These are phyloP conservation scores for Candida labiduridarum DNA, from an alignment of 1,139 yeast species.

Conservation along the genomic window DNA sequence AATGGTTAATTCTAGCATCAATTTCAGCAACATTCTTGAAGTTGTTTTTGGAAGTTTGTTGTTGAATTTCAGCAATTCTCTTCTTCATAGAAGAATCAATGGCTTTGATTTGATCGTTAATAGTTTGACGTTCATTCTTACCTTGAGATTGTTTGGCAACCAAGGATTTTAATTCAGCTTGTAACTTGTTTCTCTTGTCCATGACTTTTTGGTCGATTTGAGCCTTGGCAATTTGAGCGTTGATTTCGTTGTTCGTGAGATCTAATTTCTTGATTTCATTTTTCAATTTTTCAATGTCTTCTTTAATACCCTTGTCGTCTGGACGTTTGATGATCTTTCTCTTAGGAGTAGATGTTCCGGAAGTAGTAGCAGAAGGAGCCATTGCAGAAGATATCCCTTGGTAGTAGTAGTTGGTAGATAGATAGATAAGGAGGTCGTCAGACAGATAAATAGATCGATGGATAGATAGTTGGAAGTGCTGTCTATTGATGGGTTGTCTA, in stretches of 20 bases:
- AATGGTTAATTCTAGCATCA: constrained; percentile 66
- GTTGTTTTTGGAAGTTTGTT: constrained; percentile 66
- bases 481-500: background rate
- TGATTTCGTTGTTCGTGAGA: constrained; percentile 42
- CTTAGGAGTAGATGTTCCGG: constrained; percentile 10
- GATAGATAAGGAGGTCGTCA: too few relatives aligned
- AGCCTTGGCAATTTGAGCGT: constrained; percentile 45
- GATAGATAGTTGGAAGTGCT: background rate
- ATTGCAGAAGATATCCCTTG: constrained; percentile 1
- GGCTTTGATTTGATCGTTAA: constrained; percentile 73
- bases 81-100: constrained; percentile 75
- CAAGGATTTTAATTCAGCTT: constrained; percentile 64
- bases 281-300: constrained; percentile 59
- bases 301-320: constrained; percentile 65
- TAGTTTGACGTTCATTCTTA: constrained; percentile 67
- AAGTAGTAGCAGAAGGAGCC: constrained; percentile 8
- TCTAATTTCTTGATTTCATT: constrained; percentile 75
- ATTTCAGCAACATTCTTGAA: constrained; percentile 80
- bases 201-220: constrained; percentile 44
- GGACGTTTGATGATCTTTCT: constrained; percentile 71
- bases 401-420: too few relatives aligned
- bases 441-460: background rate
- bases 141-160: constrained; percentile 67
- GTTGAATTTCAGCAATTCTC: constrained; percentile 74
- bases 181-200: constrained; percentile 67